These are phyloP conservation scores for Eurotiales sp. DNA, from an alignment of 2,329 filamentous ascomycete species.

Conservation along the genomic window DNA sequence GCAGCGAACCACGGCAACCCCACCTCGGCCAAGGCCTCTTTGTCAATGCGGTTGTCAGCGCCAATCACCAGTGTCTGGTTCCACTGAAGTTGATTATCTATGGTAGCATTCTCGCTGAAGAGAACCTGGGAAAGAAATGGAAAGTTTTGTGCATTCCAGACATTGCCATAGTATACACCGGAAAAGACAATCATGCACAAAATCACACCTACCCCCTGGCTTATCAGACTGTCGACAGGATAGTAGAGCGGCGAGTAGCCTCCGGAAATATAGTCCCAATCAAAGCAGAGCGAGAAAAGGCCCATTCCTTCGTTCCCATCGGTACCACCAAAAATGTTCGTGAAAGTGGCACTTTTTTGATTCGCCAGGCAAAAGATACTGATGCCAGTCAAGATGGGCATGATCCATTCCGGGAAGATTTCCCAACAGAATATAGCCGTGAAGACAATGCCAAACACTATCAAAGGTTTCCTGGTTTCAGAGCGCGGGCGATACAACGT, in stretches of 20 bases:
- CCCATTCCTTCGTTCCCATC: background rate
- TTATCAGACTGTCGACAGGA: background rate
- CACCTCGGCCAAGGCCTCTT: background rate
- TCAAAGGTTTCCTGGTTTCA: slow-evolving; percentile 38
- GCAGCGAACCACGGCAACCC: background rate
- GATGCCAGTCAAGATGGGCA: background rate
- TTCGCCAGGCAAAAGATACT: background rate
- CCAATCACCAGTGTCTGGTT: background rate
- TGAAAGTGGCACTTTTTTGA: background rate
- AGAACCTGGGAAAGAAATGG: slow-evolving; percentile 26
- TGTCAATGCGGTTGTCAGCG: background rate
- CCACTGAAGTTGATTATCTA: background rate
- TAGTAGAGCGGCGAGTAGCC: background rate
- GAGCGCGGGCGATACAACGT: slow-evolving; percentile 27
- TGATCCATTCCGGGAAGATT: background rate
- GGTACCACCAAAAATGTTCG: background rate
- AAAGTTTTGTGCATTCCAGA: slow-evolving; percentile 22
- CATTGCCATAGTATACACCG: background rate
- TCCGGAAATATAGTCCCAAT: background rate
- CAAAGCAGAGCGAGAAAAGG: background rate
- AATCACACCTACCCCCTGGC: background rate
- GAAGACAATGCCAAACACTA: slow-evolving; percentile 53
- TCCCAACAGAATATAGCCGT: slow-evolving; percentile 45
- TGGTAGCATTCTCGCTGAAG: background rate
- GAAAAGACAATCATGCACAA: background rate